These are phyloP conservation scores for Teratosphaeria pseudoeucalypti DNA, from an alignment of 2,329 filamentous ascomycete species.

Conservation along the genomic window DNA sequence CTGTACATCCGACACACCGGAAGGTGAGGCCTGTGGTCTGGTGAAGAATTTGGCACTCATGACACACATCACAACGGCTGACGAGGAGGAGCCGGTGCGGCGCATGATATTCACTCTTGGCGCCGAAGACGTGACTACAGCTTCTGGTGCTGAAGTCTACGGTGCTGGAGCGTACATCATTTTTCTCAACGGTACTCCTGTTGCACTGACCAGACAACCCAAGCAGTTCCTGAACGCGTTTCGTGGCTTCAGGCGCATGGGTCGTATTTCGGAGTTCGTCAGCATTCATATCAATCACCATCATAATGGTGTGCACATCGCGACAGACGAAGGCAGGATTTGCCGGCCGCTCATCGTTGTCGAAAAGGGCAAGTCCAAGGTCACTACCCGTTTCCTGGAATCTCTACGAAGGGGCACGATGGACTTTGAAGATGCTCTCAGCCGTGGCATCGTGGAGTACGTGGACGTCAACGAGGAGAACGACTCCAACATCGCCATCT, in stretches of 20 bases:
- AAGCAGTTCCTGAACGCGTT: slow-evolving; percentile 80
- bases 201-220: slow-evolving; percentile 75
- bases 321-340: slow-evolving; percentile 92
- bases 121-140: slow-evolving; percentile 67
- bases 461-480: slow-evolving; percentile 98
- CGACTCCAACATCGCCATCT: slow-evolving; percentile 83
- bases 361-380: slow-evolving; percentile 72
- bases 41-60: slow-evolving; percentile 97
- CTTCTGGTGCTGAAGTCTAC: slow-evolving; percentile 81
- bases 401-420: slow-evolving; percentile 73
- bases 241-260: slow-evolving; percentile 74
- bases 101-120: slow-evolving; percentile 80
- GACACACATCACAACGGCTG: slow-evolving; percentile 97
- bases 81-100: slow-evolving; percentile 82
- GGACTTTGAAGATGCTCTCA: slow-evolving; percentile 89
- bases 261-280: slow-evolving; percentile 89
- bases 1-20: slow-evolving; percentile 91
- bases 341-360: slow-evolving; percentile 94
- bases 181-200: slow-evolving; percentile 89
- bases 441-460: slow-evolving; percentile 84
- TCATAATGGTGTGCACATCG: slow-evolving; percentile 84
- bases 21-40: slow-evolving; percentile 95
- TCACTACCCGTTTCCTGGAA: slow-evolving; percentile 68
- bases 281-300: slow-evolving; percentile 94
- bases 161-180: slow-evolving; percentile 75